Base-by-base conservation (phyloP, 129 eudicot genomes). In the Artemisia annua region DNA sequence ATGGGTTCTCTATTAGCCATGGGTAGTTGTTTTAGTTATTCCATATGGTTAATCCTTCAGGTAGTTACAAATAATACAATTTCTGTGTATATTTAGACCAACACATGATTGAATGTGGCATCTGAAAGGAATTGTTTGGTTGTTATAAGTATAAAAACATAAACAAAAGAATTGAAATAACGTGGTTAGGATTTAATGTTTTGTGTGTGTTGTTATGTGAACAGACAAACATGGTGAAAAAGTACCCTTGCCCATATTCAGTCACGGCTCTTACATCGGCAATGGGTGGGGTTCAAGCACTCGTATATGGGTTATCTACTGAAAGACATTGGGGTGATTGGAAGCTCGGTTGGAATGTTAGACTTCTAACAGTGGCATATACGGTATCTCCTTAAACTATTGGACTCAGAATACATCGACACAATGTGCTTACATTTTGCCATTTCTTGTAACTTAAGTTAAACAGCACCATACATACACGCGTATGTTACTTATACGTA, bases 291-390 rank as follows among this genome's bases (percentile, higher is more conserved):
- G 11, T 82, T 65, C 89, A 82, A 58, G 73, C 77, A 1, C 14
- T 66, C n/a, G 76, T 46, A 12, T 84, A 26, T 68, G 90, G 86
- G 15, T 11, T 86, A 48, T 72, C 67, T 46, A 63, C 64, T 2
- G 88, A 82, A 75, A 75, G 87, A 64, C 86, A 81, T 70, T 87
- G 92, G 96, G 59, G 63, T 8, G 80, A 84, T 30, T 90, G 97
- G 97, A 81, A 60, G 70, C 46, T 90, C 5, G 89, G 91, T 14
- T 87, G 91, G 97, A 72, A 90, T 68, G 63, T 90, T 49, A 85
- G 91, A 63, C 97, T 90, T 39, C 76, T 90, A 8, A 58, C 89
- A 0, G 91, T 66, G 12, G 84, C 75, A 51, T 79, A 80, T 52
- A 2, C 89, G 59, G 96, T 89, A 78, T 15, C 73, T 48, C 32